Conservation (phyloP, 2,329 filamentous ascomycete species). For the Macrophomina tecta region DNA sequence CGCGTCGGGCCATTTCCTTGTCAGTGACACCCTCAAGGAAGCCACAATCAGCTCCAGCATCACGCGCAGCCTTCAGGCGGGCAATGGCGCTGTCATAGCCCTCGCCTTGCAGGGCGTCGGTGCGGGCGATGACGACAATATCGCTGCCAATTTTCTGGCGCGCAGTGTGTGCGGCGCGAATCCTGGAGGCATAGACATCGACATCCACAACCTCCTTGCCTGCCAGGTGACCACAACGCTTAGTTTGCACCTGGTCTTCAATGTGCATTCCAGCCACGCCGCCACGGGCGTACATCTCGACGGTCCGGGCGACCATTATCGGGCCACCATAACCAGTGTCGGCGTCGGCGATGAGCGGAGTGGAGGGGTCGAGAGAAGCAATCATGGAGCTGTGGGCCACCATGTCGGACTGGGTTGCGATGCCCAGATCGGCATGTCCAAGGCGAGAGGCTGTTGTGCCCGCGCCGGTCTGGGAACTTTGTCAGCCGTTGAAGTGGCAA, state of each 20-base stretch:
- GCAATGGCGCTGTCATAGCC: conserved; percentile 50
- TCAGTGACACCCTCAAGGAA: conserved; percentile 51
- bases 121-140: conserved; percentile 53
- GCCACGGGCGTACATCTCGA: conserved; percentile 36
- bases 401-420: conserved; percentile 69
- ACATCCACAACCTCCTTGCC: conserved; percentile 46
- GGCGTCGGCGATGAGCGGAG: conserved; percentile 28
- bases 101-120: conserved; percentile 42
- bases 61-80: conserved; percentile 47
- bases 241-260: conserved; percentile 46
- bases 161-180: conserved; percentile 41
- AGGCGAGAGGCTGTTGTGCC: conserved; percentile 67
- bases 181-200: conserved; percentile 38
- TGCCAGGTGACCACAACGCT: conserved; percentile 49
- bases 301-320: conserved; percentile 32
- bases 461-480: conserved; percentile 60
- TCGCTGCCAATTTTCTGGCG: conserved; percentile 45
- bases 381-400: conserved; percentile 68
- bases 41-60: conserved; percentile 49
- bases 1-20: conserved; percentile 44
- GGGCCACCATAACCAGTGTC: conserved; percentile 30
- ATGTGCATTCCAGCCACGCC: conserved; percentile 43
- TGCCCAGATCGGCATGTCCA: conserved; percentile 67
- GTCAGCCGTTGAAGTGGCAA: conserved; percentile 4
- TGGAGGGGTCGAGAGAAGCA: conserved; percentile 60